Conservation (phyloP, 352 stramenopile species). For the Phytopythium ostracodes region DNA sequence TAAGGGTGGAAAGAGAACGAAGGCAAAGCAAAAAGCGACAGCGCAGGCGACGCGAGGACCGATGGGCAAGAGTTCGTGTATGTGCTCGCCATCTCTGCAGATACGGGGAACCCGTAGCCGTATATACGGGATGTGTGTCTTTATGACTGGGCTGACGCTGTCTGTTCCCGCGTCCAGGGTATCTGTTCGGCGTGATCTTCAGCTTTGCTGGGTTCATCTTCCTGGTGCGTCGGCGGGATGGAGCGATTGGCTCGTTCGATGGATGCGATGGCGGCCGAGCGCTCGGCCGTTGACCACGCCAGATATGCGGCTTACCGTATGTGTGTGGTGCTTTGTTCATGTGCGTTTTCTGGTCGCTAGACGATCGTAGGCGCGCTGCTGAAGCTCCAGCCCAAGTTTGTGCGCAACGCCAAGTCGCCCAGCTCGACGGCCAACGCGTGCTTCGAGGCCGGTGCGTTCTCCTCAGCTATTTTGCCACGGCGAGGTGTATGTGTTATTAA, state of each 20-base stretch:
- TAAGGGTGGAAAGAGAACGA: background rate
- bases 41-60: background rate
- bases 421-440: constrained; percentile 67
- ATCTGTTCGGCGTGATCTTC: constrained; percentile 76
- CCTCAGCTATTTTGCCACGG: no score
- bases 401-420: constrained; percentile 68
- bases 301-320: no score
- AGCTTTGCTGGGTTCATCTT: constrained; percentile 77
- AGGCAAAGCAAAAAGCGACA: constrained; percentile 5
- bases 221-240: constrained; percentile 37
- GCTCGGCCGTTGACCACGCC: no score
- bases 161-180: constrained; percentile 24
- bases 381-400: constrained; percentile 70
- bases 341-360: constrained; percentile 20
- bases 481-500: no score
- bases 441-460: constrained; percentile 67
- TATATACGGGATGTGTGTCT: background rate
- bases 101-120: background rate
- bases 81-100: background rate
- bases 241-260: background rate
- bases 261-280: no score
- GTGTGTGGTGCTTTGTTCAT: background rate
- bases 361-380: constrained; percentile 64
- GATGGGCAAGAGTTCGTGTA: constrained; percentile 18
- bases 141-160: background rate